These are phyloP conservation scores for Gremmenia infestans DNA, from an alignment of 2,329 filamentous ascomycete genomes.

Conservation along the genomic window DNA sequence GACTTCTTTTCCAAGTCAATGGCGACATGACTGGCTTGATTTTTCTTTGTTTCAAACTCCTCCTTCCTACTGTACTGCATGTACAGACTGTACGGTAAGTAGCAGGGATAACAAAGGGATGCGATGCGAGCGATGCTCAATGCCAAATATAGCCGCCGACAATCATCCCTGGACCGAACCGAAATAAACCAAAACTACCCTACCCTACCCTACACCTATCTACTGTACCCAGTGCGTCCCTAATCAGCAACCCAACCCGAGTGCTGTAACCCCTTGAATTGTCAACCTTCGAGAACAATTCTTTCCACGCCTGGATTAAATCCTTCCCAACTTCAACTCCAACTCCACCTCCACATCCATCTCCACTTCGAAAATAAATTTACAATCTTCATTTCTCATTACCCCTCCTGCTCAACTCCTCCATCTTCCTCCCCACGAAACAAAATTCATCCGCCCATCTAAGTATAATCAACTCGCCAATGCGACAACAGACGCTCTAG, in stretches of 20 bases:
- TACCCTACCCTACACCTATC: too few relatives aligned
- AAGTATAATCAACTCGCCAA: slow-evolving; percentile 9
- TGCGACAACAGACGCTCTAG: slow-evolving; percentile 19
- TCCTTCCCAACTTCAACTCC: background rate
- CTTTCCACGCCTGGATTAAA: background rate
- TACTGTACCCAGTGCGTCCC: background rate
- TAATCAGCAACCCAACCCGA: slow-evolving; percentile 8
- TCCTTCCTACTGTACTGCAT: too few relatives aligned
- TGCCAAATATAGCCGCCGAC: background rate
- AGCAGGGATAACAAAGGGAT: too few relatives aligned
- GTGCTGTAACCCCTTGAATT: slow-evolving; percentile 15
- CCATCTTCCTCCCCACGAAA: background rate
- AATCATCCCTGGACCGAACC: slow-evolving; percentile 11
- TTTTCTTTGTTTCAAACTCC: too few relatives aligned
- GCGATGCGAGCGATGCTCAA: too few relatives aligned
- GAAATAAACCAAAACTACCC: background rate
- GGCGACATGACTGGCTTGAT: too few relatives aligned
- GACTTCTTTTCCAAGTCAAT: too few relatives aligned
- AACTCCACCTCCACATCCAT: too few relatives aligned
- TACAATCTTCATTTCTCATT: background rate
- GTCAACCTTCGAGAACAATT: background rate
- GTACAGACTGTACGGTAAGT: too few relatives aligned
- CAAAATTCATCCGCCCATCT: background rate
- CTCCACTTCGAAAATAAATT: background rate
- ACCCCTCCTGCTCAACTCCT: background rate